Conservation (phyloP, 129 eudicot species). For the Centrapalus pauciflorus region DNA sequence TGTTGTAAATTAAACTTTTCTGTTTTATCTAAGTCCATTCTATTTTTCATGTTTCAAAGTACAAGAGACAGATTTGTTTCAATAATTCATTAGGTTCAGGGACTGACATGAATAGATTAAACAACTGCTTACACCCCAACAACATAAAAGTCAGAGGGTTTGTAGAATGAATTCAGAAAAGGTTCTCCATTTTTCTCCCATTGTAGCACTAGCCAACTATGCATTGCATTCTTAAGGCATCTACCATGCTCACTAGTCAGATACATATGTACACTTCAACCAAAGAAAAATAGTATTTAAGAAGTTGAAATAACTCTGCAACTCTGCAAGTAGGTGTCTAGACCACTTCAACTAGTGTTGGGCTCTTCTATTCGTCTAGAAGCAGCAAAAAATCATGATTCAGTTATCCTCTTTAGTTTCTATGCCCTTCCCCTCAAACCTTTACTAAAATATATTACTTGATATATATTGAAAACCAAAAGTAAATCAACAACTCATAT, state of each 20-base stretch:
- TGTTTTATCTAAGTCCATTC: background rate
- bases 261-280: background rate
- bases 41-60: background rate
- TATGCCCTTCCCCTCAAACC: background rate
- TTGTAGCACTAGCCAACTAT: background rate
- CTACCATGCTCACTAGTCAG: background rate
- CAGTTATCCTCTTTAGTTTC: background rate
- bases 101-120: background rate
- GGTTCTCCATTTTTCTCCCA: background rate
- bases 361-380: background rate
- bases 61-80: background rate
- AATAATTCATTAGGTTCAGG: background rate
- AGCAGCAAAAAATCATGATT: background rate
- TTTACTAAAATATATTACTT: background rate
- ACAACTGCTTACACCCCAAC: background rate
- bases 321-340: background rate
- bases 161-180: background rate
- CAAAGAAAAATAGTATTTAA: background rate
- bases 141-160: background rate
- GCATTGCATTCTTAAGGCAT: background rate
- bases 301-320: background rate
- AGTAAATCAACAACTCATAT: background rate
- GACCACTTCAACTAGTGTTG: background rate
- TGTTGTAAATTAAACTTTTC: background rate
- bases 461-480: background rate